phyloP scores from a whole-genome alignment of 2,329 filamentous ascomycete species.

The Monosporascus ibericus region DNA sequence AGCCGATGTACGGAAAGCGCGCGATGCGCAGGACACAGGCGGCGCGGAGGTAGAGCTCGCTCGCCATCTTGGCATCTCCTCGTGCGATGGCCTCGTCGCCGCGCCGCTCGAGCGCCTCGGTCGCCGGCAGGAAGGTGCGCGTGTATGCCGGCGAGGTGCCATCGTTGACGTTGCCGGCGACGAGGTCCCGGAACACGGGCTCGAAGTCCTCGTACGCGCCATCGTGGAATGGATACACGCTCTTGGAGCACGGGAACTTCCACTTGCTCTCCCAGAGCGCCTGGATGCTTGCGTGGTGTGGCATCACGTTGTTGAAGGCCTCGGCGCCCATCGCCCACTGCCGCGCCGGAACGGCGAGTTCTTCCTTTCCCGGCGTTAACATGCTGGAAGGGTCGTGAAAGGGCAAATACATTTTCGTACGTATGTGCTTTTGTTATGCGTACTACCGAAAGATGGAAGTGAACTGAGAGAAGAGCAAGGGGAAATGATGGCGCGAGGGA shows the following conservation, averaged over 20 bases:
- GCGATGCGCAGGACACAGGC: slow-evolving; percentile 69
- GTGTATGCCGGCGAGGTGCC: slow-evolving; percentile 62
- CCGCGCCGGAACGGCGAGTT: slow-evolving; percentile 6
- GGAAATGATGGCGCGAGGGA: not conserved
- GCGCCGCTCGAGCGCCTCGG: slow-evolving; percentile 46
- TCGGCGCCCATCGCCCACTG: slow-evolving; percentile 38
- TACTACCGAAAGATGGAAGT: too few relatives aligned
- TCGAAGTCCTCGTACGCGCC: slow-evolving; percentile 61
- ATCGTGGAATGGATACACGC: slow-evolving; percentile 72
- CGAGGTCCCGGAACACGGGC: slow-evolving; percentile 59
- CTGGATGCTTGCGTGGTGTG: slow-evolving; percentile 55
- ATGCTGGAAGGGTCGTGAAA: slow-evolving; percentile 9
- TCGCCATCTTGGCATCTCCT: slow-evolving; percentile 47
- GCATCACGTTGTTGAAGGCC: slow-evolving; percentile 38
- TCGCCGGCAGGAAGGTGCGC: slow-evolving; percentile 53
- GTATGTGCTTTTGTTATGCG: too few relatives aligned
- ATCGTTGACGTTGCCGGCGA: slow-evolving; percentile 56
- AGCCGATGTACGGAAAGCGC: slow-evolving; percentile 56
- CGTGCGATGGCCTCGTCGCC: slow-evolving; percentile 44
- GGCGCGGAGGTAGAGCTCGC: slow-evolving; percentile 61
- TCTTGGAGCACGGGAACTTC: slow-evolving; percentile 57
- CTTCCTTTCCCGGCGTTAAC: slow-evolving; percentile 21
- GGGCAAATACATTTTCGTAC: too few relatives aligned
- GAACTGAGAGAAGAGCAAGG: too few relatives aligned
- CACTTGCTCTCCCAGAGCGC: slow-evolving; percentile 72